These are phyloP conservation scores for Begonia masoniana DNA, from an alignment of 306 rosid genomes.

Conservation along the genomic window DNA sequence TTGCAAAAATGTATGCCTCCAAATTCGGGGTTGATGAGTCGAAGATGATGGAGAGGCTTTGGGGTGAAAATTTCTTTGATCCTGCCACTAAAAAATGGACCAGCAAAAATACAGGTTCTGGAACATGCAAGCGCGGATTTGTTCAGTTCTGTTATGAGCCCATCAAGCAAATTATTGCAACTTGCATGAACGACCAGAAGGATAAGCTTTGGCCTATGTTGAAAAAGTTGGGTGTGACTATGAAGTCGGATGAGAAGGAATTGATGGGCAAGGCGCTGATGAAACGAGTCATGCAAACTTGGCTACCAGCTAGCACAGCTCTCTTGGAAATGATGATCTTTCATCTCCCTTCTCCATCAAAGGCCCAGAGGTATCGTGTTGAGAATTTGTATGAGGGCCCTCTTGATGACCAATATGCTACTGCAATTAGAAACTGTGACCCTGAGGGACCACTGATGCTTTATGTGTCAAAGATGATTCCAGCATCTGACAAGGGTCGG, in stretches of 20 bases:
- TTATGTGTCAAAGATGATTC: constrained; percentile 88
- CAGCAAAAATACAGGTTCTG: constrained; percentile 29
- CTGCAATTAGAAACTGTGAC: constrained; percentile 67
- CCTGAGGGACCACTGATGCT: constrained; percentile 91
- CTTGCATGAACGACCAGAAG: constrained; percentile 89
- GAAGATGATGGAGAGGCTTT: constrained; percentile 54
- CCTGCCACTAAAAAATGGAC: constrained; percentile 59
- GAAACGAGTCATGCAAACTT: constrained; percentile 88
- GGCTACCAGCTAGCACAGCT: constrained; percentile 76
- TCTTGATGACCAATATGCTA: constrained; percentile 60
- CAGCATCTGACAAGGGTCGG: constrained; percentile 82
- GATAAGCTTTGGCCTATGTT: constrained; percentile 91
- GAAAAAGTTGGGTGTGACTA: constrained; percentile 40
- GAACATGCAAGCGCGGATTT: constrained; percentile 46
- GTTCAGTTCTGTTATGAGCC: constrained; percentile 66
- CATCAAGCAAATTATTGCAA: constrained; percentile 60
- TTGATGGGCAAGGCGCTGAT: constrained; percentile 66
- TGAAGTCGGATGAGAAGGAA: constrained; percentile 72
- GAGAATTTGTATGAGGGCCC: constrained; percentile 93
- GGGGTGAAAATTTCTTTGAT: constrained; percentile 58
- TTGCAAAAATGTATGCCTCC: constrained; percentile 83
- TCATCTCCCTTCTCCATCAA: constrained; percentile 69
- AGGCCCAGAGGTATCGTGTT: constrained; percentile 71
- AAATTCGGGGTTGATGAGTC: constrained; percentile 79
- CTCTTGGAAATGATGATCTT: constrained; percentile 81